Base-by-base conservation (phyloP, 73 alveolate genomes). In the Paramecium pentaurelia region DNA sequence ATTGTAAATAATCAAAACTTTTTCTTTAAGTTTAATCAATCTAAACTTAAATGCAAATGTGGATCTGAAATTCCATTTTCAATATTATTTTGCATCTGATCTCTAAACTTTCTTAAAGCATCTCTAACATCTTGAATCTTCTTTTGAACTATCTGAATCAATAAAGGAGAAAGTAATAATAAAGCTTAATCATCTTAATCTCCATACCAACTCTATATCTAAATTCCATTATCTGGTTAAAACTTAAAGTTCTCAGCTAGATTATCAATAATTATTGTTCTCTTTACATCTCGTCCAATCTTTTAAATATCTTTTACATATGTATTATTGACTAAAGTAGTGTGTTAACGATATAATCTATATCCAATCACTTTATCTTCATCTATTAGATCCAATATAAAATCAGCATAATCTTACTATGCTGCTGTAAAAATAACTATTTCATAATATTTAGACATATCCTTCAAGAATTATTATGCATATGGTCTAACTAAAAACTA, bases 401-500 rank as follows among this genome's bases (percentile, higher is more conserved):
- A 92, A 86, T 97, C 99, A 28, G 99, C 99, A 95, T 97, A 97
- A 77, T 95, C 99, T 89, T 96, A 88, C 77, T 95, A 86, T 20
- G 98, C 96, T 34, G 98, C 99, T 32, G 99, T 97, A 60, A 97
- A 96, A 34, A 96, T 96, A 8, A 97, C 95, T 6, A 96, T 93
- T 73, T 97, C 98, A 95, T 94, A 97, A 92, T 95, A 95, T 54
- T 95, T 59, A 45, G 97, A 86, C 90, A 97, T 60, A 44, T 92
- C 94, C 80, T 77, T 86, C 71, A 97, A 93, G 64, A 96, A 97
- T 71, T 96, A 95, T 36, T 95, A 95, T n/a, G 98, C 96, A 59
- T 97, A 96, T 12, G 99, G 98, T 68, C 98, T 86, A 49, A 96
- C 94, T 60, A 95, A 94, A 34, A 94, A 70, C 42, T 86, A 59